Conservation (phyloP, 2,329 filamentous ascomycete genomes). For the Colletotrichum siamense region DNA sequence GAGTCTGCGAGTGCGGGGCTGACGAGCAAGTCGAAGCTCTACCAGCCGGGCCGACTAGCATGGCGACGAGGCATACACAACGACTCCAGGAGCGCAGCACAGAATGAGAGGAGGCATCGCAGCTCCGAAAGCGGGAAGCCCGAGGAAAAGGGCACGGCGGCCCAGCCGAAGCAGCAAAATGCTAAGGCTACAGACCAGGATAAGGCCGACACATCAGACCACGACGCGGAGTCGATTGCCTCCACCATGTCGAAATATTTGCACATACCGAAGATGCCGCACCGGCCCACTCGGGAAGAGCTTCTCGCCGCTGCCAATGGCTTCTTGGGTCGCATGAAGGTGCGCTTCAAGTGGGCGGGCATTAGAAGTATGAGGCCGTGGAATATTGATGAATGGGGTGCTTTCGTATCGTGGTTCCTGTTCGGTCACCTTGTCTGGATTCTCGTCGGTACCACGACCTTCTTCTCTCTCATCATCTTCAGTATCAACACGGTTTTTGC, state of each 20-base stretch:
- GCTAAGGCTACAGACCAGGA: constrained; percentile 17
- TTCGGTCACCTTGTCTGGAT: constrained; percentile 95
- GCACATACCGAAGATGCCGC: constrained; percentile 72
- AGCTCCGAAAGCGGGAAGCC: constrained; percentile 30
- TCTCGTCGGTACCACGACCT: constrained; percentile 95
- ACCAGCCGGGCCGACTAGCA: constrained; percentile 40
- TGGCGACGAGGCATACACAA: constrained; percentile 40
- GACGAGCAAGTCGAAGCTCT: constrained; percentile 34
- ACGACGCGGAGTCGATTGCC: constrained; percentile 48
- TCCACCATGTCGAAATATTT: constrained; percentile 65
- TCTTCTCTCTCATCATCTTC: constrained; percentile 90
- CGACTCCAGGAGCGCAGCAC: constrained; percentile 25
- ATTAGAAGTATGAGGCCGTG: constrained; percentile 93
- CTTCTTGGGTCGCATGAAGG: constrained; percentile 88
- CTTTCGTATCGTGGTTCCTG: constrained; percentile 92
- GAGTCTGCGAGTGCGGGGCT: constrained; percentile 36
- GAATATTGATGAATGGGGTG: constrained; percentile 95
- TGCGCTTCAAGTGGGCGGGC: constrained; percentile 97
- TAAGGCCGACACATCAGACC: constrained; percentile 25
- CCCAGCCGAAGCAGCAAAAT: neutral
- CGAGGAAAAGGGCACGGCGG: constrained; percentile 13
- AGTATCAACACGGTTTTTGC: constrained; percentile 96
- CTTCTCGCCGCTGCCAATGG: constrained; percentile 88
- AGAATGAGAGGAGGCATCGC: constrained; percentile 34
- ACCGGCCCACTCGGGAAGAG: constrained; percentile 92